Evolutionary conservation across 768 basidiomycete genomes (phyloP).

Genomic region (Xerocomellus intermedius): DNA sequence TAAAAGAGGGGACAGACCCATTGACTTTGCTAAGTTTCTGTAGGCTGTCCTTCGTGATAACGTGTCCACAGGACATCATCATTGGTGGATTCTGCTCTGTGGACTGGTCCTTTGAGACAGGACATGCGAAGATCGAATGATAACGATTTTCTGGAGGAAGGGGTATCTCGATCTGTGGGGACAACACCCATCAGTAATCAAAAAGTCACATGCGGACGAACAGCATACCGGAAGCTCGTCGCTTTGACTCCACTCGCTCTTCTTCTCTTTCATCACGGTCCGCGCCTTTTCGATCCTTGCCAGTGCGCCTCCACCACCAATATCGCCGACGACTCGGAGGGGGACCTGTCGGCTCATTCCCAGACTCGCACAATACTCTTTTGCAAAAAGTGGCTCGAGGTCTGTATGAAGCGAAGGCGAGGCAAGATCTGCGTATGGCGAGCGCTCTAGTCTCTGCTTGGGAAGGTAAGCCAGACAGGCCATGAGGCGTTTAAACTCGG

Average conservation of each 20-base stretch:
- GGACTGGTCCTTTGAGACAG: conserved; percentile 96
- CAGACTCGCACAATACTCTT: conserved; percentile 83
- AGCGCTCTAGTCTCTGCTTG: conserved; percentile 56
- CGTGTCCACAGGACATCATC: conserved; percentile 97
- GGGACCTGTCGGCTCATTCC: conserved; percentile 90
- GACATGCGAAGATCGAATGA: conserved; percentile 96
- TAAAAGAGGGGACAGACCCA: conserved; percentile 52
- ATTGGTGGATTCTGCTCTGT: conserved; percentile 93
- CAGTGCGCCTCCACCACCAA: conserved; percentile 89
- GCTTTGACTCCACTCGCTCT: conserved; percentile 88
- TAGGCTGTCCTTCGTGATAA: conserved; percentile 89
- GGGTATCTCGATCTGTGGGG: conserved; percentile 85
- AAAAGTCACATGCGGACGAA: neutral
- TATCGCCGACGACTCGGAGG: conserved; percentile 84
- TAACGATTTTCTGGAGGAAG: conserved; percentile 83
- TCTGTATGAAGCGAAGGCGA: conserved; percentile 71
- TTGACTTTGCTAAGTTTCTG: conserved; percentile 85
- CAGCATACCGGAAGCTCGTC: conserved; percentile 79
- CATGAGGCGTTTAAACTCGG: conserved; percentile 70
- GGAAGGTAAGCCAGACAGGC: conserved; percentile 72
- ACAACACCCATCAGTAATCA: neutral
- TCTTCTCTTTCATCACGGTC: conserved; percentile 88
- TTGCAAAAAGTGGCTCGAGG: conserved; percentile 79
- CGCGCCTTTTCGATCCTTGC: conserved; percentile 92
- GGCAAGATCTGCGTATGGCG: conserved; percentile 75